Base-by-base conservation (phyloP, 129 eudicot species). In the Centrapalus pauciflorus region DNA sequence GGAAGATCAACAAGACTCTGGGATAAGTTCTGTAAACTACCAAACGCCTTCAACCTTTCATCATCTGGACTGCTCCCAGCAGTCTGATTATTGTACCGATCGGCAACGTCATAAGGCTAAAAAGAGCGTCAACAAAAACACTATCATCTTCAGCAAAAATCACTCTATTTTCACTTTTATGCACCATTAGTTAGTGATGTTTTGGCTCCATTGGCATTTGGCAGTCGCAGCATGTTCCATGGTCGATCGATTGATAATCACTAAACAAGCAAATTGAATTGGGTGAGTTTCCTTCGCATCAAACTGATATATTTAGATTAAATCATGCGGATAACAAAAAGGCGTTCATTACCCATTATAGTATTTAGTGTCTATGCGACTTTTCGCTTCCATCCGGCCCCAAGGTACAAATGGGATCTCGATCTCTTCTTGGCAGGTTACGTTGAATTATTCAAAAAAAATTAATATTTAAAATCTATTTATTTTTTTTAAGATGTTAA, bases 31-130 rank as follows among this genome's bases (percentile, higher is more conserved):
- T 34, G 32, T 2, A 82, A 19, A 70, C 87, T 59, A 0, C 74
- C 76, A 28, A 78, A 13, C 2, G 24, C 20, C 23, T 35, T 34
- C 0, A 55, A 23, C 9, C 23, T 14, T 0, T 63, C 19, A 19
- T 57, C 81, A 0, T n/a, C n/a, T 21, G 66, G 11, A 10, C 40
- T 45, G 59, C 61, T 1, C 26, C n/a, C 17, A 82, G 3, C 3
- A 78, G 24, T 55, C 73, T 38, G 16, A 66, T 14, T 3, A 82
- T 48, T 4, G 76, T 74, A 1, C 84, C 83, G 76, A 71, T 1
- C 7, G 87, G 87, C 41, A 78, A n/a, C n/a, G 84, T 75, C 50
- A 82, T 19, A 77, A 79, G 38, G 70, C 84, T 75, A 13, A 82
- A 59, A 7, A 75, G 72, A 34, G 26, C 55, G 35, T 82, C 77